A percentile compares a stretch with the other conserved stretches of the same genome.
These are phyloP conservation scores for Chalaropsis ovoidea DNA, from an alignment of 2,329 filamentous ascomycete genomes.

Conservation along the genomic window DNA sequence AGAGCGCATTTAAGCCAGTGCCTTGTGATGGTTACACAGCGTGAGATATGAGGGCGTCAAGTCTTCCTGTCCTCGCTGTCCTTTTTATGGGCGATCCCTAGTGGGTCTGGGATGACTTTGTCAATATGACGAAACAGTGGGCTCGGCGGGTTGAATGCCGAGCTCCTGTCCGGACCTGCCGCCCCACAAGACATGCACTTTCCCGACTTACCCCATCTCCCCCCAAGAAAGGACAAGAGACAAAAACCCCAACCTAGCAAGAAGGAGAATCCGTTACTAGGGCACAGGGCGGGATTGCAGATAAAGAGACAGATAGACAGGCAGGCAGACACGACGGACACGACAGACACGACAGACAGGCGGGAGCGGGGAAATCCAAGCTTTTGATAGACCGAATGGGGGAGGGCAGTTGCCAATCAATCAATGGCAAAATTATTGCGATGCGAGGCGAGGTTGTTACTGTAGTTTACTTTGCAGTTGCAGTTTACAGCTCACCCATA, in stretches of 20 bases:
- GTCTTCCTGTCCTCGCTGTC: background rate
- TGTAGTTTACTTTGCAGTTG: background rate
- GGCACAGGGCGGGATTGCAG: background rate
- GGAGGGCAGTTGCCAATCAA: background rate
- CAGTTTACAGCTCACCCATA: background rate
- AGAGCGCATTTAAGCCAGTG: no score
- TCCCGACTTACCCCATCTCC: conserved; percentile 5
- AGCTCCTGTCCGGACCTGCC: background rate
- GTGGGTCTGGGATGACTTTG: background rate
- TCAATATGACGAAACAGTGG: background rate
- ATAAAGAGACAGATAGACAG: background rate
- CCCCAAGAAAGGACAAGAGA: conserved; percentile 7
- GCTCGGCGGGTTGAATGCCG: background rate
- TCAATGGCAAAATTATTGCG: background rate
- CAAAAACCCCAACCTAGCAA: background rate
- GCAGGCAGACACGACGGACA: background rate
- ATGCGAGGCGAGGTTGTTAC: background rate
- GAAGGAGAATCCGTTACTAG: background rate
- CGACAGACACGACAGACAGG: no score
- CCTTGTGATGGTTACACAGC: background rate
- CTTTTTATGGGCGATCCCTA: background rate
- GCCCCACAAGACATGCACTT: conserved; percentile 8
- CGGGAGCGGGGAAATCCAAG: background rate
- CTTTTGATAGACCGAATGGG: background rate
- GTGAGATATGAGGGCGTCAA: background rate